phyloP scores from a whole-genome alignment of 2,329 filamentous ascomycete genomes.

The Gnomoniopsis smithogilvyi region DNA sequence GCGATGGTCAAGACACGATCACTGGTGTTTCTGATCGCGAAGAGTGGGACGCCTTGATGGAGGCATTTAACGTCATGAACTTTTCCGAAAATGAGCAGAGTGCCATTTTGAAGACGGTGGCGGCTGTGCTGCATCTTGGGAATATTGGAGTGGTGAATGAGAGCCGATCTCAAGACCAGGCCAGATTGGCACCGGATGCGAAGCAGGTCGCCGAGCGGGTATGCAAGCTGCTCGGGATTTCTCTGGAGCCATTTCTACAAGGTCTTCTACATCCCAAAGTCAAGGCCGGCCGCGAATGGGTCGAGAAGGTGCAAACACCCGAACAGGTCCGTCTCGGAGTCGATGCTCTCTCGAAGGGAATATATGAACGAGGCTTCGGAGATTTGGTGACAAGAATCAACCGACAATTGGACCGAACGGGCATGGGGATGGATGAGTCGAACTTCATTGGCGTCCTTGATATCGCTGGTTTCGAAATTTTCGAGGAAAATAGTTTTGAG shows the following conservation, averaged over 20 bases:
- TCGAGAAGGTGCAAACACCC: constrained; percentile 95
- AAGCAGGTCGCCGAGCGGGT: constrained; percentile 73
- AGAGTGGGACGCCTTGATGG: constrained; percentile 86
- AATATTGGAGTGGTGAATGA: constrained; percentile 90
- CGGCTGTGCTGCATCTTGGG: constrained; percentile 87
- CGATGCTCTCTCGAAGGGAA: constrained; percentile 91
- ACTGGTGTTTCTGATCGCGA: constrained; percentile 83
- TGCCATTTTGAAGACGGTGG: constrained; percentile 81
- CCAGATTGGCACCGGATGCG: constrained; percentile 72
- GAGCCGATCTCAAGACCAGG: constrained; percentile 87
- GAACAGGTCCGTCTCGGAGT: constrained; percentile 90
- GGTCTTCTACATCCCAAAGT: constrained; percentile 89
- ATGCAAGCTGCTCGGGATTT: constrained; percentile 80
- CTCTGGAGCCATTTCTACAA: constrained; percentile 79
- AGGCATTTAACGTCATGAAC: constrained; percentile 92
- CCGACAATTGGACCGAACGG: constrained; percentile 80
- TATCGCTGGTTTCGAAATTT: constrained; percentile 99
- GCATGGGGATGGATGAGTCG: constrained; percentile 79
- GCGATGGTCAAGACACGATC: constrained; percentile 87
- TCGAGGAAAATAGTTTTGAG: constrained; percentile 97
- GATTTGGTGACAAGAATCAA: constrained; percentile 93
- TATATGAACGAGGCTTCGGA: constrained; percentile 94
- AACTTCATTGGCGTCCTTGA: constrained; percentile 97
- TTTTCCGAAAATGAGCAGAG: constrained; percentile 82
- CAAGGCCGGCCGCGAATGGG: constrained; percentile 95